These are phyloP conservation scores for Acanthochlamys bracteata DNA, from an alignment of 106 monocot species.

Conservation along the genomic window DNA sequence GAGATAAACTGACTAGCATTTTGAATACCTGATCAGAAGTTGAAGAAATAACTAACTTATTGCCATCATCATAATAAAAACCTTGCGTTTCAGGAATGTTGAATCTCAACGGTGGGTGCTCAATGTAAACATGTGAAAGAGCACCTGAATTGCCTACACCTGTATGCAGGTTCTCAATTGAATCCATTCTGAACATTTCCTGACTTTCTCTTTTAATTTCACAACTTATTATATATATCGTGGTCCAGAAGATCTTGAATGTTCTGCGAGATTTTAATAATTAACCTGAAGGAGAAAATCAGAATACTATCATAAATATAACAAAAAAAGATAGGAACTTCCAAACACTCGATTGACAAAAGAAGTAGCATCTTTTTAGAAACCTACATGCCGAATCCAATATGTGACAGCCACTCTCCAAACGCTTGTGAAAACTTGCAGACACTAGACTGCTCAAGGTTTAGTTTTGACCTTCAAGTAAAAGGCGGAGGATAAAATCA, in stretches of 20 bases:
- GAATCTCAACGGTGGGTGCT: slow-evolving; percentile 83
- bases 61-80: slow-evolving; percentile 94
- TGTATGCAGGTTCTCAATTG: slow-evolving; percentile 19
- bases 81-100: slow-evolving; percentile 86
- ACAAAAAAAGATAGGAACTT: no score
- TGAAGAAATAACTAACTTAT: slow-evolving; percentile 85
- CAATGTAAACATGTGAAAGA: slow-evolving; percentile 89
- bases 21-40: slow-evolving; percentile 77
- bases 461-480: slow-evolving; percentile 4
- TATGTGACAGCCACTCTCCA: background rate
- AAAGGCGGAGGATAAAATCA: background rate
- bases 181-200: slow-evolving; percentile 23
- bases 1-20: background rate
- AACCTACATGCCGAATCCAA: background rate
- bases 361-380: background rate
- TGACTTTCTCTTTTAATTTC: slow-evolving; percentile 1
- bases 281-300: background rate
- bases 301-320: background rate
- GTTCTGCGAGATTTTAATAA: background rate
- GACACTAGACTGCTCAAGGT: background rate
- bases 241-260: no score
- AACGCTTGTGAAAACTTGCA: background rate
- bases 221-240: background rate
- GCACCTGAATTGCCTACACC: slow-evolving; percentile 53
- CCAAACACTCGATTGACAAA: no score